Conservation (phyloP, 2,329 filamentous ascomycete species). For the Periconia sp. region DNA sequence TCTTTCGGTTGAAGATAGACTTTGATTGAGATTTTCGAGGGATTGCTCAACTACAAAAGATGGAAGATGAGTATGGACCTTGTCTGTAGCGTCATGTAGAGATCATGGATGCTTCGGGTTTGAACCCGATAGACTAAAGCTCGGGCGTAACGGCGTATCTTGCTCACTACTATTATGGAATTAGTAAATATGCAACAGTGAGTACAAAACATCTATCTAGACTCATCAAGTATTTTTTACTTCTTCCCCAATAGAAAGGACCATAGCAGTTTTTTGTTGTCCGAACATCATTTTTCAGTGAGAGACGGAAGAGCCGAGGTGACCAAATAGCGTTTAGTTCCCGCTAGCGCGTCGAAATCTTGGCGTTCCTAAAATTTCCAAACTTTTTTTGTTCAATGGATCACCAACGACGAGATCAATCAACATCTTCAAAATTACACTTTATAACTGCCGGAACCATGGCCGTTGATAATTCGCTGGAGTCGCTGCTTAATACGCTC, state of each 20-base stretch:
- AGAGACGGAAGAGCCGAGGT: background rate
- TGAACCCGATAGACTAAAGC: no score
- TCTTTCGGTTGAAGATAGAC: background rate
- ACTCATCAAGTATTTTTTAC: no score
- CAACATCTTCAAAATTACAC: background rate
- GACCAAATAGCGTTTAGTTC: background rate
- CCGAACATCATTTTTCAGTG: no score
- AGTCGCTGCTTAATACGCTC: constrained; percentile 46
- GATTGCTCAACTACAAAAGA: background rate
- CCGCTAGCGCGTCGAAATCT: background rate
- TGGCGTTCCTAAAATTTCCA: constrained; percentile 4
- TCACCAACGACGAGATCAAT: background rate
- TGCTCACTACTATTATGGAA: no score
- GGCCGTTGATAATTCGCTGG: constrained; percentile 43
- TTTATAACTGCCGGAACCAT: constrained; percentile 21
- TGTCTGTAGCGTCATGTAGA: no score
- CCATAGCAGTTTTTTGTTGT: no score
- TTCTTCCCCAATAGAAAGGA: no score
- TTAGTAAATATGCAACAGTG: no score
- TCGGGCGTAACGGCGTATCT: no score
- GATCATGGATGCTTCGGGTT: no score
- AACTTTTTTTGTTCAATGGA: background rate
- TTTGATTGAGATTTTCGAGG: background rate
- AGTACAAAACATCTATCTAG: no score
- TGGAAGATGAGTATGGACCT: background rate